Evolutionary conservation across 306 rosid species (phyloP).

Genomic region (Ammopiptanthus mongolicus): DNA sequence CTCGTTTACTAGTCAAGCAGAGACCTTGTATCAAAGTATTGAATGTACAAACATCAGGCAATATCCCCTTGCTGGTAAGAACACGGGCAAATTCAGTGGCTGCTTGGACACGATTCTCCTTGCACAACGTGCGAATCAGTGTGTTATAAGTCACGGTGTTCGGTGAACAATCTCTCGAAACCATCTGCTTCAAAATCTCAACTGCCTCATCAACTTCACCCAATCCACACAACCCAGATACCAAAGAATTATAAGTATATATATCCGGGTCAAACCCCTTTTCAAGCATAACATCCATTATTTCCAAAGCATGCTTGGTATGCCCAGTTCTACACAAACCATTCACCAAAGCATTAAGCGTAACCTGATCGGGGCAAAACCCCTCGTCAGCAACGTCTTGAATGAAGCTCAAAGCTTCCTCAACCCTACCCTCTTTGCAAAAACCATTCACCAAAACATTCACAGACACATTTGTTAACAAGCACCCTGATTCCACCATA

Average conservation of each 20-base stretch:
- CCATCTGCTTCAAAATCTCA: slow-evolving; percentile 69
- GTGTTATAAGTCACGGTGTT: slow-evolving; percentile 74
- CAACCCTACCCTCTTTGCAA: slow-evolving; percentile 64
- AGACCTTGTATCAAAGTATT: slow-evolving; percentile 83
- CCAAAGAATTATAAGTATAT: slow-evolving; percentile 71
- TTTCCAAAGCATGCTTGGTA: slow-evolving; percentile 64
- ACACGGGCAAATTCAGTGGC: slow-evolving; percentile 63
- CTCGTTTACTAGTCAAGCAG: slow-evolving; percentile 50
- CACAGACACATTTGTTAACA: slow-evolving; percentile 44
- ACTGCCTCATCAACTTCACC: slow-evolving; percentile 74
- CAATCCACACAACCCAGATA: slow-evolving; percentile 67
- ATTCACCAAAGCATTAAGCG: slow-evolving; percentile 71
- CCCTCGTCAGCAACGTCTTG: slow-evolving; percentile 49
- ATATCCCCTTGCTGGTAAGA: slow-evolving; percentile 61
- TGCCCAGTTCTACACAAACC: slow-evolving; percentile 69
- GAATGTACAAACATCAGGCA: slow-evolving; percentile 86
- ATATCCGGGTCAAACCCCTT: slow-evolving; percentile 72
- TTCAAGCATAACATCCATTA: slow-evolving; percentile 76
- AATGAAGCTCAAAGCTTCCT: slow-evolving; percentile 64
- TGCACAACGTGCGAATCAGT: slow-evolving; percentile 65
- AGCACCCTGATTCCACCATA: slow-evolving; percentile 62
- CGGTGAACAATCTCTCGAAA: slow-evolving; percentile 63
- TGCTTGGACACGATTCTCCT: slow-evolving; percentile 68
- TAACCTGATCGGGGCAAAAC: slow-evolving; percentile 63
- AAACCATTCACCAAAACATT: slow-evolving; percentile 76